Conservation (phyloP, 108 stramenopile genomes). For the Conticribra weissflogii region DNA sequence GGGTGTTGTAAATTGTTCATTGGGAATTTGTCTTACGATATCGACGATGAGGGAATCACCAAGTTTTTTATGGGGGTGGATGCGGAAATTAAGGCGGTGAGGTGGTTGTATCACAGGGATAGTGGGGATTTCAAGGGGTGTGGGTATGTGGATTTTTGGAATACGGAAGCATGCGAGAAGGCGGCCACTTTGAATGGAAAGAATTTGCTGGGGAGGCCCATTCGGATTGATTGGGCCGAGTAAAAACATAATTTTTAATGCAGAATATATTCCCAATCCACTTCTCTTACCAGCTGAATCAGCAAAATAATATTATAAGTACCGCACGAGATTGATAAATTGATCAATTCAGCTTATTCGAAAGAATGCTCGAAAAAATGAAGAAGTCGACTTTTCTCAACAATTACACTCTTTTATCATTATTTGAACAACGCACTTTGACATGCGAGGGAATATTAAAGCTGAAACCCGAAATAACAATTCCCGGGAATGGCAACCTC, state of each 20-base stretch:
- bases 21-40: conserved; percentile 93
- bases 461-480: no score
- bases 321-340: no score
- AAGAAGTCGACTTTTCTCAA: no score
- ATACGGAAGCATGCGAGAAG: conserved; percentile 87
- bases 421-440: no score
- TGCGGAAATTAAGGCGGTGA: conserved; percentile 88
- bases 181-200: conserved; percentile 90
- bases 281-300: no score
- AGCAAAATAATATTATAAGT: no score
- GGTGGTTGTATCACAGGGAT: conserved; percentile 93
- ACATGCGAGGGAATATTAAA: no score
- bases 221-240: conserved; percentile 92
- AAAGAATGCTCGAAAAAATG: no score
- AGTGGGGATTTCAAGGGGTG: conserved; percentile 95
- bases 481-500: no score
- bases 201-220: conserved; percentile 85
- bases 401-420: no score
- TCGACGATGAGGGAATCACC: conserved; percentile 91
- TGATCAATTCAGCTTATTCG: no score
- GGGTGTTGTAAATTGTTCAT: conserved; percentile 88
- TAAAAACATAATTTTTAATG: conserved; percentile 24
- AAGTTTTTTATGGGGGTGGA: conserved; percentile 91
- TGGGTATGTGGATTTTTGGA: conserved; percentile 93
- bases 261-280: no score